Evolutionary conservation across 139 green algal genomes (phyloP).

Genomic region (Axilococcus clingmanii): DNA sequence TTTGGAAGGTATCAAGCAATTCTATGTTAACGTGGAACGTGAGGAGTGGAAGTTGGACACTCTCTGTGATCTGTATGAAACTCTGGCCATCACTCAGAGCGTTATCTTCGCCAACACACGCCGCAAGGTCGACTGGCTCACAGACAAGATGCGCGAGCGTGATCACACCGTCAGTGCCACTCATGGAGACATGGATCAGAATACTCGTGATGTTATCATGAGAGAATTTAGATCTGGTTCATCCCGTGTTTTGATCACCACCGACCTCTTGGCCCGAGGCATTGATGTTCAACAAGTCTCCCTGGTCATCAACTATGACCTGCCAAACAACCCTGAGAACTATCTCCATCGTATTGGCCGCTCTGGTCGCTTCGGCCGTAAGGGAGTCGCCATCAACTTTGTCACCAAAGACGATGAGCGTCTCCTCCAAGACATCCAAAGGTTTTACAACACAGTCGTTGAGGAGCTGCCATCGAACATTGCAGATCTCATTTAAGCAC

Average conservation of each 20-base stretch:
- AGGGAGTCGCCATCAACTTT: conserved; percentile 99
- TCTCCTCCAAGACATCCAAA: conserved; percentile 95
- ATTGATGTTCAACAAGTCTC: conserved; percentile 99
- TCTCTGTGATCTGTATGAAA: conserved; percentile 99
- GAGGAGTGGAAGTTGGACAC: conserved; percentile 99
- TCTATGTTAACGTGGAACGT: conserved; percentile 78
- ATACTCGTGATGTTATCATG: conserved; percentile 99
- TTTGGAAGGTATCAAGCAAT: conserved; percentile 99
- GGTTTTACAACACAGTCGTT: conserved; percentile 98
- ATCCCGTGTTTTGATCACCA: conserved; percentile 99
- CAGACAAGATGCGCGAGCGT: conserved; percentile 96
- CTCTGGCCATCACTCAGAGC: conserved; percentile 97
- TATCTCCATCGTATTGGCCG: conserved; percentile 99
- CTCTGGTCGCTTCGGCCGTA: conserved; percentile 85
- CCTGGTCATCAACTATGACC: conserved; percentile 99
- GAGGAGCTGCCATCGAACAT: conserved; percentile 98
- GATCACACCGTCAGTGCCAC: conserved; percentile 99
- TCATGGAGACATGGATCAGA: conserved; percentile 99
- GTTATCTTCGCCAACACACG: conserved; percentile 99
- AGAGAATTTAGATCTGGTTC: conserved; percentile 98
- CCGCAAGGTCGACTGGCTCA: conserved; percentile 99
- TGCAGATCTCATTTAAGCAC: conserved; percentile 64
- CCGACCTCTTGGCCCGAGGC: conserved; percentile 96
- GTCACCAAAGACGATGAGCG: conserved; percentile 90
- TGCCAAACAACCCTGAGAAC: conserved; percentile 99